These are phyloP conservation scores for Saksenaea vasiformis DNA, from an alignment of 371 early-diverging fungal genomes.

Conservation along the genomic window DNA sequence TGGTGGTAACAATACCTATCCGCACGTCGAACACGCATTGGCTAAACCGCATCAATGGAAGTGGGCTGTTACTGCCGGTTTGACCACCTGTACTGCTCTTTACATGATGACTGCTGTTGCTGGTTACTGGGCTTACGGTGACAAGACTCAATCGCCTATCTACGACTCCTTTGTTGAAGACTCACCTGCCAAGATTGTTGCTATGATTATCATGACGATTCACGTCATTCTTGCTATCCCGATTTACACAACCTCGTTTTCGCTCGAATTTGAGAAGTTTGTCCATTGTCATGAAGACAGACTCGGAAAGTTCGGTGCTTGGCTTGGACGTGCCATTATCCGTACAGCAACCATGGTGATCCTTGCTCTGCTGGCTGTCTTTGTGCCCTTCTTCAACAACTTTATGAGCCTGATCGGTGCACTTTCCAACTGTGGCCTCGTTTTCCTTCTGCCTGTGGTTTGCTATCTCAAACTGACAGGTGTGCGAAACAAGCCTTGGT, in stretches of 20 bases:
- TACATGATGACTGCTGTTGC: conserved; percentile 74
- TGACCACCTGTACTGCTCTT: conserved; percentile 64
- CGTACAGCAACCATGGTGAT: conserved; percentile 44
- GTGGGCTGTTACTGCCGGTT: conserved; percentile 62
- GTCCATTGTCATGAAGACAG: conserved; percentile 29
- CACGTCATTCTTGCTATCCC: conserved; percentile 84
- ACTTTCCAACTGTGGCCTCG: conserved; percentile 55
- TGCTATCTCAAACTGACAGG: conserved; percentile 64
- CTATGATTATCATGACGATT: conserved; percentile 74
- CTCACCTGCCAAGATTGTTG: conserved; percentile 51
- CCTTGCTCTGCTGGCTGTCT: conserved; percentile 45
- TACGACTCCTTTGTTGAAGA: conserved; percentile 66
- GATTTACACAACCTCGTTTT: conserved; percentile 76
- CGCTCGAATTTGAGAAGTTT: conserved; percentile 64
- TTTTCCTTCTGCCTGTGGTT: conserved; percentile 56
- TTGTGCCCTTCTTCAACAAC: conserved; percentile 65
- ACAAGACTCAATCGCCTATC: conserved; percentile 68
- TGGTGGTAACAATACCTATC: conserved; percentile 44
- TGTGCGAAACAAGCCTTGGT: conserved; percentile 30
- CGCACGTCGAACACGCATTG: conserved; percentile 79
- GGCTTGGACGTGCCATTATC: conserved; percentile 44
- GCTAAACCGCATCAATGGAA: conserved; percentile 72
- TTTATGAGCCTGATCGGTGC: conserved; percentile 71
- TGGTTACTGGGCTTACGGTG: conserved; percentile 81
- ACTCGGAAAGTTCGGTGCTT: conserved; percentile 30